Conservation (phyloP, 148 eudicot species). For the Diospyros lotus region DNA sequence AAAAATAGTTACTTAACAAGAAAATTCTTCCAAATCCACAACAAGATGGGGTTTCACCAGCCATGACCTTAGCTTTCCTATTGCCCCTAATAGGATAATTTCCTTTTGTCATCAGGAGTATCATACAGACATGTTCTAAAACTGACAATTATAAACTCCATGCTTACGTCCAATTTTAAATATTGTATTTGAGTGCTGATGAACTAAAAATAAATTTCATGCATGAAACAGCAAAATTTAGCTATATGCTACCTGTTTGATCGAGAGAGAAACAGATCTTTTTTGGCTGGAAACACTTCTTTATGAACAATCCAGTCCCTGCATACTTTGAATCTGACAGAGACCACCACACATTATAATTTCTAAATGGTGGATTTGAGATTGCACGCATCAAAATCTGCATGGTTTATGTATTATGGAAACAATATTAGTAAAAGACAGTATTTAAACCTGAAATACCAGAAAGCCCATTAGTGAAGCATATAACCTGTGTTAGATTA, state of each 20-base stretch:
- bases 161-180: neutral
- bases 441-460: neutral
- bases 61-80: neutral
- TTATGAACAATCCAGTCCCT: slow-evolving; percentile 89
- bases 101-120: neutral
- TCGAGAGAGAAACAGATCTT: slow-evolving; percentile 85
- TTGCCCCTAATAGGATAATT: neutral
- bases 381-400: slow-evolving; percentile 87
- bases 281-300: slow-evolving; percentile 67
- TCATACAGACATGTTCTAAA: neutral
- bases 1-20: neutral
- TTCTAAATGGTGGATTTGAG: slow-evolving; percentile 67
- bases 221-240: neutral
- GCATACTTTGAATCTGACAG: slow-evolving; percentile 97
- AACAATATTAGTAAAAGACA: neutral
- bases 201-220: neutral
- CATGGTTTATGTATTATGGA: slow-evolving; percentile 8
- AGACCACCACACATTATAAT: slow-evolving; percentile 96
- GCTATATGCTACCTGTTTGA: slow-evolving; percentile 42
- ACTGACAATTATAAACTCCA: neutral
- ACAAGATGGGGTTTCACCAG: neutral
- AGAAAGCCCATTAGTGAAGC: neutral
- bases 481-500: neutral
- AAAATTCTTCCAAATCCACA: neutral
- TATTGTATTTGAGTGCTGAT: neutral